phyloP scores from a whole-genome alignment of 805 yeast species.

The Starmerella sp. region DNA sequence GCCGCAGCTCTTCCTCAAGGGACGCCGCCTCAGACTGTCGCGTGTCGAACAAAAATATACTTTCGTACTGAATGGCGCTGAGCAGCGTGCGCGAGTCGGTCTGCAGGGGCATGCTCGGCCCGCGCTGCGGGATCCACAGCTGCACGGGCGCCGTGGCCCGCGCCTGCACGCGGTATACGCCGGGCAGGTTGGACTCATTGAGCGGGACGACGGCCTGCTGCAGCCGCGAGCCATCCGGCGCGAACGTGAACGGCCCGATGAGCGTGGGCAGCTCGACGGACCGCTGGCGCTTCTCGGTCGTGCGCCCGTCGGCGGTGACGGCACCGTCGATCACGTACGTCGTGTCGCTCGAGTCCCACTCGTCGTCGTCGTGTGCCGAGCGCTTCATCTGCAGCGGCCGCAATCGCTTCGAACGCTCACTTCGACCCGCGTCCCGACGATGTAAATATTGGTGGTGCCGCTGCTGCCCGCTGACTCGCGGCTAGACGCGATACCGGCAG shows the following conservation, averaged over 20 bases:
- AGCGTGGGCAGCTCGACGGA: conserved; percentile 13
- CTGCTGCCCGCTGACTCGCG: not conserved
- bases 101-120: conserved; percentile 3
- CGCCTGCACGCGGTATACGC: conserved; percentile 20
- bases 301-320: not conserved
- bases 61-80: conserved; percentile 13
- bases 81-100: conserved; percentile 11
- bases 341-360: not conserved
- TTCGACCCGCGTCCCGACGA: no score
- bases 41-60: conserved; percentile 20
- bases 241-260: conserved; percentile 18
- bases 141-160: conserved; percentile 12
- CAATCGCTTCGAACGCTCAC: not conserved
- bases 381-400: conserved; percentile 9
- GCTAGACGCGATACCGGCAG: not conserved
- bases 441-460: no score
- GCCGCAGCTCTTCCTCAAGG: not conserved
- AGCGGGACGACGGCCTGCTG: conserved; percentile 14
- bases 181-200: conserved; percentile 17
- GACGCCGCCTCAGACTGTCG: conserved; percentile 1
- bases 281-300: conserved; percentile 14
- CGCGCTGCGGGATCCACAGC: conserved; percentile 14
- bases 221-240: conserved; percentile 9
- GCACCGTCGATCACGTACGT: not conserved
- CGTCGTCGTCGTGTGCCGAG: conserved; percentile 9